Conservation (phyloP, 2,329 filamentous ascomycete genomes). For the Xylaria sp. region DNA sequence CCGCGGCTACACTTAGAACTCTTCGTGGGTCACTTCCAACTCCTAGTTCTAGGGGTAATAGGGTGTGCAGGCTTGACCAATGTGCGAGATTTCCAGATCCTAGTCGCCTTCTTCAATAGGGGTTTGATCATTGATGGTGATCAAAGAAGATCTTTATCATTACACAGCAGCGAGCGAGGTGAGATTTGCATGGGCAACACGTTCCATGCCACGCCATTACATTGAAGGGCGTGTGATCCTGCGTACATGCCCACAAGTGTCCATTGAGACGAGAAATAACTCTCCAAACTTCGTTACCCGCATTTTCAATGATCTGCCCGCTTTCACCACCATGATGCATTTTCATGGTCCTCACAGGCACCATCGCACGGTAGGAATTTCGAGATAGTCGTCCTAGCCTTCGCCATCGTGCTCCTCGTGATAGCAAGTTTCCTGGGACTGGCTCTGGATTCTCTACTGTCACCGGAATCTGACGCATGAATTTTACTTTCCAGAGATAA, state of each 20-base stretch:
- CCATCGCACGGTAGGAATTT: neutral
- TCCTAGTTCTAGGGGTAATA: neutral
- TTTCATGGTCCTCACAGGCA: neutral
- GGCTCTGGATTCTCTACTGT: neutral
- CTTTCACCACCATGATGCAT: neutral
- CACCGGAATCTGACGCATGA: neutral
- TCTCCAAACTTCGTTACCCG: neutral
- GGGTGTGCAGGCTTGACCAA: neutral
- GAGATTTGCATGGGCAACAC: constrained; percentile 1
- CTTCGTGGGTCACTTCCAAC: neutral
- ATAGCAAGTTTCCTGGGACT: neutral
- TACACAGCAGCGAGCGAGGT: neutral
- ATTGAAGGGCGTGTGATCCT: neutral
- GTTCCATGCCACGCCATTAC: constrained; percentile 5
- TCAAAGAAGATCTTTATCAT: neutral
- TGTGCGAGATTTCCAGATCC: neutral
- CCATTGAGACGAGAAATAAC: constrained; percentile 1
- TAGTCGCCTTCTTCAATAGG: neutral
- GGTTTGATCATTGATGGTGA: neutral
- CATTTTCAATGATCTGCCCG: neutral
- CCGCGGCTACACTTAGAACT: neutral
- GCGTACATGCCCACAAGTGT: neutral
- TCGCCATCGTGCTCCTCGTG: neutral
- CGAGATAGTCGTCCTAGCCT: neutral
- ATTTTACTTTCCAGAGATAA: neutral